Evolutionary conservation across 257 asterid genomes (phyloP), one percentile per base, ranked within the genome.

Genomic region (Fraxinus quadrangulata): DNA sequence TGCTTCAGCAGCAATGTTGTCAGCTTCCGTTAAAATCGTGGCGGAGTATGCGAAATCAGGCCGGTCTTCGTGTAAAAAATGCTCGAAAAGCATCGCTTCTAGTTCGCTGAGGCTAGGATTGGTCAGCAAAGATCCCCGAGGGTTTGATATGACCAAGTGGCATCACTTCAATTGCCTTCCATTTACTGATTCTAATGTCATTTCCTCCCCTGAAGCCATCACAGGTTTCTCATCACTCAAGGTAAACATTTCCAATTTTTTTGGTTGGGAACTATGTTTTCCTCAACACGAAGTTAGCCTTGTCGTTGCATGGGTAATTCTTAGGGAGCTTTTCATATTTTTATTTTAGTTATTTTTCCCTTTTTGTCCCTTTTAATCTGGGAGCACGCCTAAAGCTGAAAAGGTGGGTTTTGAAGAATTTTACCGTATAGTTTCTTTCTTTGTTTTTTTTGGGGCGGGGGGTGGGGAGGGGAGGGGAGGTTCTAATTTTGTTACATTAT

Each of bases 11-110:
- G 71, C 77, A 61, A 87, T 85, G 92, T 83, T 92, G 51, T 83
- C 90, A 67, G 71, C 74, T 5, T 49, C 80, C 17, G 70, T 77
- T 3, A 88, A 89, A 76, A 23, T 92, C 37, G 83, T 88, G 56
- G 97, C 85, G 19, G 99, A 92, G 84, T 96, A 96, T 75, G 98
- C 98, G 67, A 93, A 92, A 73, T 92, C 98, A 14, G 92, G 95
- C 28, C 91, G 97, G 51, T 92, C 99, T 12, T 85, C 93, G 49
- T 96, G 99, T 84, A 93, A 93, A 85, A 89, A 85, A 84, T 96
- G 99, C 89, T 82, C 90, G 23, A 88, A 88, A 66, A n/a, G 89
- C 37, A 96, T 96, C 34, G 84, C 86, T n/a, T 75, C 90, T 30
- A 84, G 88, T 85, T 49, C 90, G 9, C 79, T 88, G 82, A 85